Base-by-base conservation (phyloP, 768 basidiomycete genomes). In the Phlebiopsis flavidoalba region DNA sequence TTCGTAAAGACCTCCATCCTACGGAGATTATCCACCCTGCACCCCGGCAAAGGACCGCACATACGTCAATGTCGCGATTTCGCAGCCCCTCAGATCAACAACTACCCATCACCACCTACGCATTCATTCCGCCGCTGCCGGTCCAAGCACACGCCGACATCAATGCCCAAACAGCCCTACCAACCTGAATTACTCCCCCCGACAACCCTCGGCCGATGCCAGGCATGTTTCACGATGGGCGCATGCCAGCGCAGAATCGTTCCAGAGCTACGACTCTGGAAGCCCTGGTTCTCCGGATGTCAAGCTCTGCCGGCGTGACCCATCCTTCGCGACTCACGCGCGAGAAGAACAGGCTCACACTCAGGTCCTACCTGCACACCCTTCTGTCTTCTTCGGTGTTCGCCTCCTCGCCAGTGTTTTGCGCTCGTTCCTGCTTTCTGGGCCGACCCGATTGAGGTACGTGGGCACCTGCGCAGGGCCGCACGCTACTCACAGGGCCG, bases 311-410 rank as follows among this genome's bases (percentile, higher is more conserved):
- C 21, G 48, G 46, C 26, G 21, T 60, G 2, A 47, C 64, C 14
- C 65, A 67, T 4, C 66, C 70, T 14, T 53, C 67, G 31, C 84
- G 85, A 36, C 79, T 96, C 21, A 79, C 93, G 1, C 80, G 97
- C 24, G 97, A 99, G 72, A 96, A 95, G 81, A 99, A 99, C 68
- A 80, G 97, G 14, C 78, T 99, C 4, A 98, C 97, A 0, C 83
- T 99, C 17, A 86, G 97, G 19, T 87, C 94, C 0, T 98, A 98
- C 74, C 81, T 99, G n/a, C 89, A 92, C 64, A 73, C 84, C 0
- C 77, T 99, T 31, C 79, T 98, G 58, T 73, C 83, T 22, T 85
- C 85, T 0, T 83, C 86, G 0, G 77, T 79, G 21, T 80, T 97
- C n/a, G 87, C 89, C 4, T 88, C 89, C 48, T 93, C 93, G 0